Evolutionary conservation across 345 rosid species (phyloP).

Genomic region (Excoecaria agallocha): DNA sequence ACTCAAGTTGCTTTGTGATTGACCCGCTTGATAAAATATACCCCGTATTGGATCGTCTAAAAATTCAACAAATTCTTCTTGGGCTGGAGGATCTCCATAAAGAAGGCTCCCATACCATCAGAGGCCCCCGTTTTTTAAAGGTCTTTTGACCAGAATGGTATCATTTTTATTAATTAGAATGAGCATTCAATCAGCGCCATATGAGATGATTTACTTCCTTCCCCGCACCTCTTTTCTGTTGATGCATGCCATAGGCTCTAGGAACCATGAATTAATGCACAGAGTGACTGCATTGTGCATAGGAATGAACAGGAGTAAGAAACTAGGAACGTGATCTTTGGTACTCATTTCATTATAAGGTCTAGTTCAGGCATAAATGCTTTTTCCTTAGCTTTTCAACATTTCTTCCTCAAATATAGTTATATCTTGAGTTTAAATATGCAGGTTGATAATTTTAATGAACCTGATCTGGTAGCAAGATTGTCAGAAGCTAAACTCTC

Average conservation of each 20-base stretch:
- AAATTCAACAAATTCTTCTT: slow-evolving; percentile 71
- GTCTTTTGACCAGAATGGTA: slow-evolving; percentile 39
- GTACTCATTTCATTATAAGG: neutral
- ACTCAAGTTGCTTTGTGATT: slow-evolving; percentile 42
- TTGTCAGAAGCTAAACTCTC: slow-evolving; percentile 57
- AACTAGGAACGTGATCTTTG: neutral
- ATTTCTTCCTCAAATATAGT: slow-evolving; percentile 5
- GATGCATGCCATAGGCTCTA: neutral
- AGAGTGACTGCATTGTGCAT: neutral
- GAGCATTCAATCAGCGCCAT: slow-evolving; percentile 3
- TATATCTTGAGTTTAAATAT: slow-evolving; percentile 16
- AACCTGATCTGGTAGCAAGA: slow-evolving; percentile 52
- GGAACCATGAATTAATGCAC: neutral
- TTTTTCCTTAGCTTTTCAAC: neutral
- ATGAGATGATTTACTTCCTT: neutral
- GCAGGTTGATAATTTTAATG: slow-evolving; percentile 69
- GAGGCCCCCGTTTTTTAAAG: slow-evolving; percentile 78
- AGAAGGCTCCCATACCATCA: slow-evolving; percentile 42
- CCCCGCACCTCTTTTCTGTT: neutral
- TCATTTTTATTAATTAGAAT: slow-evolving; percentile 19
- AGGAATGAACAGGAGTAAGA: slow-evolving; percentile 4
- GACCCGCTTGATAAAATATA: slow-evolving; percentile 69
- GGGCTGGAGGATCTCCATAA: slow-evolving; percentile 53
- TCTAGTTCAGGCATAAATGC: neutral
- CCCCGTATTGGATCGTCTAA: slow-evolving; percentile 77